Evolutionary conservation across 1,284 basidiomycete genomes (phyloP).

Genomic region (Porogramme epimiltina): DNA sequence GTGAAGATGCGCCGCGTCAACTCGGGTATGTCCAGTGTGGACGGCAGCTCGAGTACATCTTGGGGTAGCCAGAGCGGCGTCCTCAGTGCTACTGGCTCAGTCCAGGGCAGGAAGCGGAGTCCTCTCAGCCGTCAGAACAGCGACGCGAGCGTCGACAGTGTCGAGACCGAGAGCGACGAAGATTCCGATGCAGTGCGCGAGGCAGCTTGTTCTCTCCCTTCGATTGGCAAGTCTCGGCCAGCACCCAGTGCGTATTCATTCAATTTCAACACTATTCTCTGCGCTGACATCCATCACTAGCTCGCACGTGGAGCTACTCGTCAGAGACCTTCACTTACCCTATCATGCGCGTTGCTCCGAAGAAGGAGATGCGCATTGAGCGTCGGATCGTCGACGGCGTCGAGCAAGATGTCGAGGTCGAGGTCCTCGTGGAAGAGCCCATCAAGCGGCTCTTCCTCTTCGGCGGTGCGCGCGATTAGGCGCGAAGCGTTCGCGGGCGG

Average conservation of each 20-base stretch:
- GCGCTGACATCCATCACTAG: conserved; percentile 43
- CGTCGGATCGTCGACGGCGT: conserved; percentile 52
- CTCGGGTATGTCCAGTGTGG: conserved; percentile 26
- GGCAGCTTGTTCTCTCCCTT: conserved; percentile 16
- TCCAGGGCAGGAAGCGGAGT: conserved; percentile 34
- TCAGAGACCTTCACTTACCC: conserved; percentile 68
- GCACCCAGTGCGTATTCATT: conserved; percentile 31
- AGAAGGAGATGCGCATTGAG: conserved; percentile 55
- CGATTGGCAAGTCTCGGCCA: conserved; percentile 25
- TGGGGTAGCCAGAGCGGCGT: conserved; percentile 20
- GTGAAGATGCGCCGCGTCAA: conserved; percentile 49
- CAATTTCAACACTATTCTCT: conserved; percentile 4
- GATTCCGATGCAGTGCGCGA: conserved; percentile 14
- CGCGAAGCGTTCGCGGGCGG: conserved; percentile 7
- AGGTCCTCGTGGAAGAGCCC: conserved; percentile 50
- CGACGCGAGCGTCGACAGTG: conserved; percentile 29
- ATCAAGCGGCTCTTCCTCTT: conserved; percentile 54
- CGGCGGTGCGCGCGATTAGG: conserved; percentile 32
- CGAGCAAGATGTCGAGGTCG: conserved; percentile 48
- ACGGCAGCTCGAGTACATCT: conserved; percentile 26
- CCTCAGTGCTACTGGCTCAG: conserved; percentile 9
- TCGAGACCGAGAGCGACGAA: conserved; percentile 41
- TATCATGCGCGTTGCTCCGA: conserved; percentile 54
- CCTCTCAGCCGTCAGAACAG: conserved; percentile 40
- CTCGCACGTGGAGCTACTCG: conserved; percentile 66